Base-by-base conservation (phyloP, 2,329 filamentous ascomycete genomes). In the Microdochium paspali region DNA sequence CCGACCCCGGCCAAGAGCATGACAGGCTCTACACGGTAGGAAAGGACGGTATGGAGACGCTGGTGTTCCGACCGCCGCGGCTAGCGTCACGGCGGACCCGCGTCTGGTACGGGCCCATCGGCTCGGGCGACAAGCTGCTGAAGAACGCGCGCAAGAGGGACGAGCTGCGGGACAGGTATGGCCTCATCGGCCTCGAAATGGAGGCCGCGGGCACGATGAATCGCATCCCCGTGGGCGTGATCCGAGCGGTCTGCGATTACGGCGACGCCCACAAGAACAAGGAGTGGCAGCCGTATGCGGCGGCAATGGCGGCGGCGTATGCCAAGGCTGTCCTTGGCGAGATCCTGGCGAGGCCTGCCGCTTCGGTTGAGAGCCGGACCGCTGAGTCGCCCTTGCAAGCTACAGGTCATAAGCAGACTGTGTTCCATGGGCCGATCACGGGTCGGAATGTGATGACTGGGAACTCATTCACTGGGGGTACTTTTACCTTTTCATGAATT, bases 221-320 rank as follows among this genome's bases (percentile, higher is more conserved):
- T 18, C 50, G 49, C 3, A 59, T 67, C 23, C 58, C 62, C 0
- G 60, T 60, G 1, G 58, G 57, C 0, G 61, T 66, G 0, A 58
- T 67, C 5, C 55, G 59, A 24, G 62, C 61, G 0, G 61, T 62
- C 5, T 66, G 61, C 44, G 60, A 66, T 45, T 66, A 67, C 24
- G 61, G 47, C 0, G 62, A 66, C 44, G 44, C 50, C 20, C 55
- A 61, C 20, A 65, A 66, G 40, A 64, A 61, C 28, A 21, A 40
- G 15, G 15, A 40, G 18, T 40, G 32, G 32, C 15, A 40, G 32
- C 15, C 15, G 9, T 40, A 21, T 9, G 32, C 32, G 6, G 32
- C 32, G 6, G 15, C 20, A 6, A 40, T 21, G 15, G 32, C 32
- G 15, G 32, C 32, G 7, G 32, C 32, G 15, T 40, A 40, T 40